phyloP scores from a whole-genome alignment of 306 rosid genomes.

The Rubus idaeus region DNA sequence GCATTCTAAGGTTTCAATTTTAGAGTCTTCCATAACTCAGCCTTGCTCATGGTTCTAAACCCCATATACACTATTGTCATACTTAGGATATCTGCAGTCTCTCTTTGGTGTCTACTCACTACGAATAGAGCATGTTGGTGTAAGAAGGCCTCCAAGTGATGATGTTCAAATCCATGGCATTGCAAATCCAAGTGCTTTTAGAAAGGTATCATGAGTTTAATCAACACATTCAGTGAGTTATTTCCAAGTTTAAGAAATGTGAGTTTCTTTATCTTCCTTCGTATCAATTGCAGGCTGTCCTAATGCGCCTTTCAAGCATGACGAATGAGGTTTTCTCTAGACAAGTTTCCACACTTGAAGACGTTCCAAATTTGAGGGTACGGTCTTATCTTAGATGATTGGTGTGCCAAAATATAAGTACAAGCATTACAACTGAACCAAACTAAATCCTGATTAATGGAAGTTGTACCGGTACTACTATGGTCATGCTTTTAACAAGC shows the following conservation, averaged over 20 bases:
- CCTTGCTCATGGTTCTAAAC: conserved; percentile 22
- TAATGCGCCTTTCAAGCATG: conserved; percentile 65
- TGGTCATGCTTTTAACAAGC: neutral
- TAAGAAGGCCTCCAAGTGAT: conserved; percentile 85
- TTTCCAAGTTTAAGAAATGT: conserved; percentile 8
- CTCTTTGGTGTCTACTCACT: conserved; percentile 74
- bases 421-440: neutral
- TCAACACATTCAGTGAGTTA: neutral
- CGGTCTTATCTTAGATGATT: conserved; percentile 21
- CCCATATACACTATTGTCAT: neutral
- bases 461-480: neutral
- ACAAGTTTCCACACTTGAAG: conserved; percentile 59
- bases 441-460: neutral
- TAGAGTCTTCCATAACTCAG: neutral
- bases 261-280: conserved; percentile 21
- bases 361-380: conserved; percentile 55
- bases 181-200: conserved; percentile 79
- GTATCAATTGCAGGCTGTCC: conserved; percentile 69
- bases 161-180: conserved; percentile 88
- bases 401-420: neutral
- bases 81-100: conserved; percentile 84
- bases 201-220: conserved; percentile 54
- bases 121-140: conserved; percentile 79
- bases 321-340: conserved; percentile 55
- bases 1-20: neutral